A percentile compares a stretch with the other conserved stretches of the same genome.
phyloP scores from a whole-genome alignment of 2,329 filamentous ascomycete genomes.

The Leptographium wingfieldii region DNA sequence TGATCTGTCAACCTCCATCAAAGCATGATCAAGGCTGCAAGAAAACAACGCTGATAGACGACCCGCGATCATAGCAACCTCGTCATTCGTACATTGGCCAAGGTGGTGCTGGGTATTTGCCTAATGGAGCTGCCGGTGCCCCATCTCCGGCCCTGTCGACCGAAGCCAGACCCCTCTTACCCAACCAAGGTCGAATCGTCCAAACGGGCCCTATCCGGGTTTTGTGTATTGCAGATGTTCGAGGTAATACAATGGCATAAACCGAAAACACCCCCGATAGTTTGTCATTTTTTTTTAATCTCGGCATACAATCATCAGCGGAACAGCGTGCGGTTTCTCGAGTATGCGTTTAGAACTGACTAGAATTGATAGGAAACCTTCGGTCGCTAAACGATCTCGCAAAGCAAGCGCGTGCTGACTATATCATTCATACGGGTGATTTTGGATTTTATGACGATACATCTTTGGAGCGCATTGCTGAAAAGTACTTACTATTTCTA shows the following conservation, averaged over 20 bases:
- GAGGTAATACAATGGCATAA: constrained; percentile 34
- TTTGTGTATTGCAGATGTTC: constrained; percentile 59
- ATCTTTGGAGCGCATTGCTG: constrained; percentile 90
- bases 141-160: constrained; percentile 36
- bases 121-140: constrained; percentile 43
- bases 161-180: constrained; percentile 51
- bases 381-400: constrained; percentile 93
- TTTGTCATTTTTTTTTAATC: neutral
- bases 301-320: neutral
- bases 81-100: constrained; percentile 33
- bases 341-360: too few relatives aligned
- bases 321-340: neutral
- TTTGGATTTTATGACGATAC: constrained; percentile 98
- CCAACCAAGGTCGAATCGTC: constrained; percentile 54
- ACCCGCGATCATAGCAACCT: constrained; percentile 16
- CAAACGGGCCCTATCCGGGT: constrained; percentile 54
- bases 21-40: neutral
- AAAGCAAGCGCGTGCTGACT: constrained; percentile 85
- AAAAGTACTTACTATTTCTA: constrained; percentile 55
- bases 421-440: constrained; percentile 97
- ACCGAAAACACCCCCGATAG: neutral
- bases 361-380: constrained; percentile 61
- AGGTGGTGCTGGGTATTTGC: constrained; percentile 36
- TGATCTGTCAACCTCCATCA: neutral
- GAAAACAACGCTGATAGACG: neutral